These are phyloP conservation scores for Uronychia binucleata DNA, from an alignment of 73 alveolate genomes.

Conservation along the genomic window DNA sequence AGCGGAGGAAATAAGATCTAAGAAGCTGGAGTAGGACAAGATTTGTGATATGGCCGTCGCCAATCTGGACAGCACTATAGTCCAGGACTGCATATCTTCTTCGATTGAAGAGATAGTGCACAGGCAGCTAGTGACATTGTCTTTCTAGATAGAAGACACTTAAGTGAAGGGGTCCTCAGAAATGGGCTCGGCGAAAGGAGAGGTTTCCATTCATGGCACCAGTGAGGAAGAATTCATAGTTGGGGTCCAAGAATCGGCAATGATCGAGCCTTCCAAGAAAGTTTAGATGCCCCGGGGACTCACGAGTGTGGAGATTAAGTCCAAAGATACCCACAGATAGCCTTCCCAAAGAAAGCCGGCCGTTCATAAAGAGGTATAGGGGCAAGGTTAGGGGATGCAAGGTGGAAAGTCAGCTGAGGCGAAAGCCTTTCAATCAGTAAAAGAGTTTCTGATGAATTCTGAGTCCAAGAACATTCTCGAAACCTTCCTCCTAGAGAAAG, in stretches of 20 bases:
- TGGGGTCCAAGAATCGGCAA: no score
- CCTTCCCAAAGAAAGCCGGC: no score
- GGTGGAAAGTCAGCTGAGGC: background rate
- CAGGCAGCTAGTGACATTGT: background rate
- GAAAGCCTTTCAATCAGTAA: background rate
- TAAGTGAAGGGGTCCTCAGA: background rate
- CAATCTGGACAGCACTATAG: background rate
- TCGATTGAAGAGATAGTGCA: background rate
- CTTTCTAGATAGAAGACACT: background rate
- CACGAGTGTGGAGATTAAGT: no score
- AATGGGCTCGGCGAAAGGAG: background rate
- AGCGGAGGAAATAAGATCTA: background rate
- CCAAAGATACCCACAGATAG: no score
- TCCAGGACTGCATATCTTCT: background rate
- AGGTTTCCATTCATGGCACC: background rate
- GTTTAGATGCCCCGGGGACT: no score
- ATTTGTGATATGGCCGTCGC: background rate
- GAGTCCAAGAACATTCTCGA: background rate
- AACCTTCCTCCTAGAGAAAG: background rate
- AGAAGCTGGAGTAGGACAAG: background rate
- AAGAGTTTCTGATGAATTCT: background rate
- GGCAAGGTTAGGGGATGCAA: background rate
- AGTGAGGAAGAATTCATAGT: background rate
- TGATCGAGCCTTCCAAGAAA: no score
- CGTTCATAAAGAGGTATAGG: no score